Evolutionary conservation across 1,139 yeast species (phyloP).

Genomic region (Geotrichum europaeum): DNA sequence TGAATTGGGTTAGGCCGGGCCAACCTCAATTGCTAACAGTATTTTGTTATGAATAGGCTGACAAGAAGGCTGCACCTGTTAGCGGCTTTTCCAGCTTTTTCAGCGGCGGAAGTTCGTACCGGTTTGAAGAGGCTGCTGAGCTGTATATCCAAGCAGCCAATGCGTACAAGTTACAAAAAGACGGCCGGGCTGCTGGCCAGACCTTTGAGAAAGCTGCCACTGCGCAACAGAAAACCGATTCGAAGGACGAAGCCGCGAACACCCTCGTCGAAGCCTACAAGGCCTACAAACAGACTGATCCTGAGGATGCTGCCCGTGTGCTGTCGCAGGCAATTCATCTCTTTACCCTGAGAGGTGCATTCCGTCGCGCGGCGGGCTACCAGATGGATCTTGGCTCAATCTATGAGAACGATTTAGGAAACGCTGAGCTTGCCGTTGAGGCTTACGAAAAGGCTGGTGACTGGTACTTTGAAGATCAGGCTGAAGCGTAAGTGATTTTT

Average conservation of each 20-base stretch:
- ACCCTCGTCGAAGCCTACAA: constrained; percentile 88
- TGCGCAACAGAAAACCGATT: constrained; percentile 65
- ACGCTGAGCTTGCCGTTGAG: constrained; percentile 59
- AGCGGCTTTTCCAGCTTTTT: constrained; percentile 65
- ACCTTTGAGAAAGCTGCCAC: constrained; percentile 83
- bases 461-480: constrained; percentile 91
- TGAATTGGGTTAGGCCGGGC: neutral
- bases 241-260: constrained; percentile 88
- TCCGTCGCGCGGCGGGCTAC: constrained; percentile 92
- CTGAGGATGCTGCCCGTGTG: constrained; percentile 72
- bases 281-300: constrained; percentile 66
- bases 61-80: constrained; percentile 61
- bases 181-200: constrained; percentile 59
- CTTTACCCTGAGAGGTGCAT: constrained; percentile 87
- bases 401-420: constrained; percentile 68
- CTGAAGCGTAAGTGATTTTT: constrained; percentile 51
- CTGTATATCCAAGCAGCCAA: constrained; percentile 88
- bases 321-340: constrained; percentile 71
- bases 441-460: constrained; percentile 94
- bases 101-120: constrained; percentile 57
- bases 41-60: constrained; percentile 48
- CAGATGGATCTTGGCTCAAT: constrained; percentile 85
- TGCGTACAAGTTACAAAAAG: constrained; percentile 69
- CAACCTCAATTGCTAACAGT: neutral
- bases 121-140: constrained; percentile 85